A percentile compares a stretch with the other conserved stretches of the same genome.
Conservation (phyloP, 768 basidiomycete species). For the Leccinum sublutescens region DNA sequence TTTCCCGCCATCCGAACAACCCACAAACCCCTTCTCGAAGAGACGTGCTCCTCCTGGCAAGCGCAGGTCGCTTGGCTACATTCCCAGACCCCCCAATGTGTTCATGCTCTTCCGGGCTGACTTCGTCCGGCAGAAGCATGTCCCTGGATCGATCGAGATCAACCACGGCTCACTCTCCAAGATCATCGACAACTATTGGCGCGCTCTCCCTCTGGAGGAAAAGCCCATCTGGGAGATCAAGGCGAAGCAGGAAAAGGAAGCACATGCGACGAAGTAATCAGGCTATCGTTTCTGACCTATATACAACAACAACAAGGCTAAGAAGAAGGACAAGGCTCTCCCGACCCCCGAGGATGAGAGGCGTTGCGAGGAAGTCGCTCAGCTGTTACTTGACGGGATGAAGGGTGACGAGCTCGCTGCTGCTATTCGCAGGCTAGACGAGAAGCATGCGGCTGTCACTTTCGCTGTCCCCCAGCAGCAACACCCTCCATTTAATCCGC, state of each 20-base stretch:
- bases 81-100: conserved; percentile 30
- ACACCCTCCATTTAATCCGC: conserved; percentile 32
- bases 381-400: conserved; percentile 63
- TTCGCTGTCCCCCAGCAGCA: neutral
- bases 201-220: conserved; percentile 65
- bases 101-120: conserved; percentile 39
- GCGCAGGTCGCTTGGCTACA: conserved; percentile 53
- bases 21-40: conserved; percentile 39
- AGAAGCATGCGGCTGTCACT: neutral
- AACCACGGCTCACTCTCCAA: conserved; percentile 50
- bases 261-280: conserved; percentile 67
- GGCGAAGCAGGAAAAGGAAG: conserved; percentile 72
- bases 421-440: conserved; percentile 56
- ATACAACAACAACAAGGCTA: conserved; percentile 46
- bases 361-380: conserved; percentile 54
- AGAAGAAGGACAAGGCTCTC: conserved; percentile 34
- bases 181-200: conserved; percentile 61
- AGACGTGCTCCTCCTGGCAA: conserved; percentile 59
- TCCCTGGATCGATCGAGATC: conserved; percentile 51
- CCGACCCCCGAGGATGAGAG: conserved; percentile 29
- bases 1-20: conserved; percentile 52
- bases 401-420: conserved; percentile 67
- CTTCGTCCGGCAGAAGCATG: conserved; percentile 44
- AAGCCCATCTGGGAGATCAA: conserved; percentile 70
- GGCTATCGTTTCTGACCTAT: conserved; percentile 53